Conservation (phyloP, 345 rosid genomes). For the Eucalyptus microcorys region DNA sequence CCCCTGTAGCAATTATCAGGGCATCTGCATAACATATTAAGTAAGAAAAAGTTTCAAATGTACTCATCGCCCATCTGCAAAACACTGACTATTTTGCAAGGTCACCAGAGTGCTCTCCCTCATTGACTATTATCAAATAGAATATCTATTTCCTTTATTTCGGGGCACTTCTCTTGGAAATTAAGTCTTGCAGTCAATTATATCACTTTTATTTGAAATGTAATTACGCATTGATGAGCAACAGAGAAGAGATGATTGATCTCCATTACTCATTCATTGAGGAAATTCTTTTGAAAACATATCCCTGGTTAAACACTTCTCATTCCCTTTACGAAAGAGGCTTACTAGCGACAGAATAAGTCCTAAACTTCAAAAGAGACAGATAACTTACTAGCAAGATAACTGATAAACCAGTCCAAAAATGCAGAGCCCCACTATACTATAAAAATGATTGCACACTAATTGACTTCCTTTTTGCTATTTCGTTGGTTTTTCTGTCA, state of each 20-base stretch:
- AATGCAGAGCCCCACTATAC: neutral
- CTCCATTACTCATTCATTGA: neutral
- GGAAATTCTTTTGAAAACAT: neutral
- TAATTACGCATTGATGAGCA: neutral
- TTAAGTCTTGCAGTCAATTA: neutral
- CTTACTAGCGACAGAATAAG: neutral
- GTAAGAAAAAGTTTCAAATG: neutral
- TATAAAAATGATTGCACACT: neutral
- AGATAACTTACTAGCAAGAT: neutral
- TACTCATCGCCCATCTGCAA: neutral
- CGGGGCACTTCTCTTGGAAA: neutral
- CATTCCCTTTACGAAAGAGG: neutral
- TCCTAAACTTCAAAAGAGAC: neutral
- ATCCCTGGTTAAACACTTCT: neutral
- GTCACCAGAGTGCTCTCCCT: neutral
- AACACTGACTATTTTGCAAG: neutral
- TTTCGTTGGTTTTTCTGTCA: neutral
- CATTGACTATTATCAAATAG: neutral
- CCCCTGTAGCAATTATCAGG: conserved; percentile 29
- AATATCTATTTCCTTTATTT: neutral
- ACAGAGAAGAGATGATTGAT: neutral
- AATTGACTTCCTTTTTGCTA: neutral
- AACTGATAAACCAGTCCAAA: neutral
- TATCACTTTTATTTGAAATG: neutral
- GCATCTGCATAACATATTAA: conserved; percentile 13